Percentiles rank a stretch among this genome's conserved stretches.
phyloP scores from a whole-genome alignment of 176 grass and related monocot genomes.

The Oryza meyeriana region DNA sequence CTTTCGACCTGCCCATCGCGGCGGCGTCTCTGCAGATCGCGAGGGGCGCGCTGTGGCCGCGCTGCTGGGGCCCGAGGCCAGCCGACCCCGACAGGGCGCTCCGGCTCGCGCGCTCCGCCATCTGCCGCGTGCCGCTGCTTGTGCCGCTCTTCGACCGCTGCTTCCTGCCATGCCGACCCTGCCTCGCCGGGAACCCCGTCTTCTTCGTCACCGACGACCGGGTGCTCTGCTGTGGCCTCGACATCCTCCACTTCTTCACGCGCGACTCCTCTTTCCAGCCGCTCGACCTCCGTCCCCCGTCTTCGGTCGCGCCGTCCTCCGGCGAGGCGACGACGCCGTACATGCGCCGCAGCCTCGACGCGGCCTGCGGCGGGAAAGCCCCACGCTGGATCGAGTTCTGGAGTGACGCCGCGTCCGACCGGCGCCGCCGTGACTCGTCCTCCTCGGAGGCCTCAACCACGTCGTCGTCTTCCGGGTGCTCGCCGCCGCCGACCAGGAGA shows the following conservation, averaged over 20 bases:
- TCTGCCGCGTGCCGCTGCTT: slow-evolving; percentile 63
- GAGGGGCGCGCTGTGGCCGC: slow-evolving; percentile 70
- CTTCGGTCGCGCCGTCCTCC: background rate
- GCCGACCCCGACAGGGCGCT: slow-evolving; percentile 62
- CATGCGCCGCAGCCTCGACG: slow-evolving; percentile 80
- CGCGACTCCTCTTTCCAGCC: slow-evolving; percentile 60
- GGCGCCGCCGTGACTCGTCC: slow-evolving; percentile 81
- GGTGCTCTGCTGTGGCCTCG: slow-evolving; percentile 87
- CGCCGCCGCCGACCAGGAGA: slow-evolving; percentile 24
- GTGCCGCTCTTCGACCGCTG: slow-evolving; percentile 86
- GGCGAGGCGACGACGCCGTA: slow-evolving; percentile 15
- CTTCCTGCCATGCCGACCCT: slow-evolving; percentile 75
- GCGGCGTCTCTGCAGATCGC: slow-evolving; percentile 60
- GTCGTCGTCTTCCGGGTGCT: slow-evolving; percentile 33
- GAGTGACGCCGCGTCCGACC: slow-evolving; percentile 87
- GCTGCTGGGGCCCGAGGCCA: slow-evolving; percentile 59
- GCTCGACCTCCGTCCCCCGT: slow-evolving; percentile 2
- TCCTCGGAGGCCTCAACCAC: slow-evolving; percentile 72
- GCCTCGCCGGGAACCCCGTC: slow-evolving; percentile 85
- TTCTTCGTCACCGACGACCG: slow-evolving; percentile 91
- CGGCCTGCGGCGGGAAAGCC: slow-evolving; percentile 46
- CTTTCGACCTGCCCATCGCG: slow-evolving; percentile 64
- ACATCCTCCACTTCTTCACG: slow-evolving; percentile 81
- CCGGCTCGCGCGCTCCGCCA: slow-evolving; percentile 59
- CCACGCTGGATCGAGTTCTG: slow-evolving; percentile 99